A percentile compares a stretch with the other conserved stretches of the same genome.
Evolutionary conservation across 2,329 filamentous ascomycete species (phyloP).

Genomic region (Phialophora chinensis): DNA sequence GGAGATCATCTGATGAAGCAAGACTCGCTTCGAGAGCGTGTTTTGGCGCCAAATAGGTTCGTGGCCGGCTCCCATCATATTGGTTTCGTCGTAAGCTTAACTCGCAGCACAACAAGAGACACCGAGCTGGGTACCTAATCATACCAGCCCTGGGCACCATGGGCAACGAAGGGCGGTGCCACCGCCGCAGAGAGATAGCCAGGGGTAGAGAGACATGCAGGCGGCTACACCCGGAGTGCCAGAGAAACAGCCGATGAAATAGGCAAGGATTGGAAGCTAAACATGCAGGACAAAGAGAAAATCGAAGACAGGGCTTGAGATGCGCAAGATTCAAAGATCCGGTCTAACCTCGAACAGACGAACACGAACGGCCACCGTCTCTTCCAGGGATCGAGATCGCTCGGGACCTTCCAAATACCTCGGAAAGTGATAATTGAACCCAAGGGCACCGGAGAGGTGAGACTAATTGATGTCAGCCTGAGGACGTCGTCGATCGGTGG

Average conservation of each 20-base stretch:
- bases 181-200: background rate
- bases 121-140: background rate
- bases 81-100: background rate
- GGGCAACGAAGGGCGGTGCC: background rate
- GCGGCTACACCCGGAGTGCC: constrained; percentile 14
- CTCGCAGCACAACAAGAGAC: background rate
- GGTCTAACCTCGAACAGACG: constrained; percentile 14
- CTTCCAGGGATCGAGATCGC: background rate
- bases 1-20: constrained; percentile 20
- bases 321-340: constrained; percentile 13
- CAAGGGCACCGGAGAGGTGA: background rate
- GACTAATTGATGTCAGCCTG: background rate
- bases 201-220: constrained; percentile 23
- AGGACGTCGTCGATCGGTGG: background rate
- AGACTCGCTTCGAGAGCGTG: constrained; percentile 13
- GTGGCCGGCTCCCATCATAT: background rate
- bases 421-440: background rate
- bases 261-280: constrained; percentile 19
- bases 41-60: constrained; percentile 6
- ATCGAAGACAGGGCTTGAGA: constrained; percentile 19
- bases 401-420: background rate
- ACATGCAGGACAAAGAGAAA: constrained; percentile 12
- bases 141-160: background rate
- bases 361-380: background rate
- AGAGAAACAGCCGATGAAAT: constrained; percentile 9